Percentiles rank a stretch among this genome's conserved stretches.
Evolutionary conservation across 2,329 filamentous ascomycete species (phyloP).

Genomic region (Colletotrichum camelliae): DNA sequence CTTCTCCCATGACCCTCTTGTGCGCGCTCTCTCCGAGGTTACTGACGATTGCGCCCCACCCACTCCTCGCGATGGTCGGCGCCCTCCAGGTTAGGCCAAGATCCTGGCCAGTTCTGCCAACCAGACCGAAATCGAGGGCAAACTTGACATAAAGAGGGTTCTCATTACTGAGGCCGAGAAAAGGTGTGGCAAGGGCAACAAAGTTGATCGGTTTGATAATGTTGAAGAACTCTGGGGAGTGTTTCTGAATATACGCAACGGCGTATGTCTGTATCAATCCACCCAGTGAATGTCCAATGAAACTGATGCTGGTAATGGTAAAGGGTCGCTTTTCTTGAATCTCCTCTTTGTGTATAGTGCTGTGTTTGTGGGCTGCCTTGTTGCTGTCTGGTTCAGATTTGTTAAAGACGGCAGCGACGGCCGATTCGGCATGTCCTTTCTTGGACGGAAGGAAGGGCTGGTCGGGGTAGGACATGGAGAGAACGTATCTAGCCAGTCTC

Average conservation of each 20-base stretch:
- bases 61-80: slow-evolving; percentile 82
- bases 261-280: slow-evolving; percentile 93
- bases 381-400: slow-evolving; percentile 43
- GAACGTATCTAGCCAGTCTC: slow-evolving; percentile 86
- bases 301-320: slow-evolving; percentile 92
- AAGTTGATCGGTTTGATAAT: slow-evolving; percentile 89
- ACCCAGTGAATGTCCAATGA: slow-evolving; percentile 90
- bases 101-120: slow-evolving; percentile 95
- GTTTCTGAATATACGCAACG: slow-evolving; percentile 94
- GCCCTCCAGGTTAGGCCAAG: slow-evolving; percentile 93
- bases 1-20: slow-evolving; percentile 61
- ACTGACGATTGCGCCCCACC: slow-evolving; percentile 87
- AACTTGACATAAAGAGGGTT: slow-evolving; percentile 98
- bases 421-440: slow-evolving; percentile 53
- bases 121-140: slow-evolving; percentile 92
- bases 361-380: slow-evolving; percentile 63
- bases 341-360: slow-evolving; percentile 57
- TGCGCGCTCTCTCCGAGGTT: slow-evolving; percentile 75
- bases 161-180: slow-evolving; percentile 93
- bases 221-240: slow-evolving; percentile 90
- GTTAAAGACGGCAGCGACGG: slow-evolving; percentile 28
- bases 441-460: slow-evolving; percentile 80
- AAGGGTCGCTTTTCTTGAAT: slow-evolving; percentile 62
- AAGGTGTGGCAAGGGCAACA: slow-evolving; percentile 84
- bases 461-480: slow-evolving; percentile 91